Conservation (phyloP, 23 red algal genomes). For the Agarophyton chilense region DNA sequence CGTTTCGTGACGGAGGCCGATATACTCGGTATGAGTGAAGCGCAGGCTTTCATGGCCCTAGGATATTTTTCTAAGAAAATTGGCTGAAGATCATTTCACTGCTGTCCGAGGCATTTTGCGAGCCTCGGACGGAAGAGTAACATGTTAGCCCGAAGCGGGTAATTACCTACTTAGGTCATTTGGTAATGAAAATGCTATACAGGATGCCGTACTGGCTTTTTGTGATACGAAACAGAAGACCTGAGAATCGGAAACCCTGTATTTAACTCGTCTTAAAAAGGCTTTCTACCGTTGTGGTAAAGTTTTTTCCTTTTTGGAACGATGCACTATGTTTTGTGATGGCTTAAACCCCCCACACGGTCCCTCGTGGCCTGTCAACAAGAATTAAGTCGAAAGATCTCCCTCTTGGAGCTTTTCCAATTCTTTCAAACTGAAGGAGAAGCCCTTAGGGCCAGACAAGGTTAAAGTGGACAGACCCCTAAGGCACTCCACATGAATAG, state of each 20-base stretch:
- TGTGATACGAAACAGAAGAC: not conserved
- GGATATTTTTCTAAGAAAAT: not conserved
- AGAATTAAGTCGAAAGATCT: not conserved
- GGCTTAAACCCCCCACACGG: not conserved
- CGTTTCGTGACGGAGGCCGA: too few species aligned
- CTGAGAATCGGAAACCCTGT: not conserved
- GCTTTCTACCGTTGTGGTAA: constrained; percentile 7
- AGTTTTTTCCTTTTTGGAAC: not conserved
- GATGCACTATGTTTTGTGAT: not conserved
- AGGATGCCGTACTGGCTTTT: not conserved
- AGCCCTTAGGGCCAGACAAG: not conserved
- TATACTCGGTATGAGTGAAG: too few species aligned
- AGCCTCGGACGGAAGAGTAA: not conserved
- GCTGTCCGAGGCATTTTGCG: not conserved
- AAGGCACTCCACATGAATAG: not conserved
- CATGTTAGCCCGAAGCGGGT: not conserved
- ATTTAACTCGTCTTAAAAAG: not conserved
- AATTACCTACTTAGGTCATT: not conserved
- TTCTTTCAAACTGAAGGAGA: not conserved
- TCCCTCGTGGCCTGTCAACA: not conserved
- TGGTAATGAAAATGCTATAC: not conserved
- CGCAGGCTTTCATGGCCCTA: not conserved
- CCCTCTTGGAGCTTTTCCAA: not conserved
- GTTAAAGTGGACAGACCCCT: not conserved
- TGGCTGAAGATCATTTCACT: not conserved